Evolutionary conservation across 1,284 basidiomycete genomes (phyloP), one percentile per base, ranked within the genome.

Genomic region (Taiwanofungus camphoratus): DNA sequence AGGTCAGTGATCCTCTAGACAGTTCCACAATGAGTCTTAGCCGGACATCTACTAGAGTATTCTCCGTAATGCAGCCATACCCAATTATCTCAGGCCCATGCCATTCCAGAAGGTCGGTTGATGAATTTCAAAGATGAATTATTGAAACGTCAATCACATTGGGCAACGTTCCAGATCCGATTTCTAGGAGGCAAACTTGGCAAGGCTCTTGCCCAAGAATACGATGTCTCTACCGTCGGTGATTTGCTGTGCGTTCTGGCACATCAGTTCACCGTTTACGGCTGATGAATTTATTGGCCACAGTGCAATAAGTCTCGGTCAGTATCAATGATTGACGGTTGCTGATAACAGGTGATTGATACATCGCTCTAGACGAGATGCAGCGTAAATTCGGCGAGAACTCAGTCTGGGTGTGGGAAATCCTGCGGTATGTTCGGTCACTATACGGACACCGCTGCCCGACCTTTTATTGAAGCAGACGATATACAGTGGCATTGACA

Each of bases 141-240:
- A 3, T 15, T 15, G 6, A n/a, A 7, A 18, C n/a, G 2, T 8
- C 13, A 5, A 23, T 16, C 20, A 26, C 6, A 32, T 1, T 15
- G 3, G 18, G 2, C 8, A 16, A 29, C 13, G 19, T 6, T 13
- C n/a, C 49, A 95, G 89, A 97, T 99, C 57, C 81, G 96, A 5
- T 92, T 92, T 54, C 70, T 99, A 0, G 95, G 95, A 1, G 95
- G 96, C 4, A 99, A 99, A 65, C 77, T 99, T 0, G 95, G 96
- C 1, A 77, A 81, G 37, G 85, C 91, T 1, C 73, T 99, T 23
- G 90, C 90, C 0, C 78, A 83, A 45, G 87, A 92, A 58, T 98
- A 90, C 59, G 86, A 87, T 52, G 92, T 81, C 5, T 86, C 86
- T 9, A 93, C 87, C 1, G 92, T 98, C 1, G 85, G 82, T 1